Base-by-base conservation (phyloP, 768 basidiomycete species). In the Lactarius vividus region DNA sequence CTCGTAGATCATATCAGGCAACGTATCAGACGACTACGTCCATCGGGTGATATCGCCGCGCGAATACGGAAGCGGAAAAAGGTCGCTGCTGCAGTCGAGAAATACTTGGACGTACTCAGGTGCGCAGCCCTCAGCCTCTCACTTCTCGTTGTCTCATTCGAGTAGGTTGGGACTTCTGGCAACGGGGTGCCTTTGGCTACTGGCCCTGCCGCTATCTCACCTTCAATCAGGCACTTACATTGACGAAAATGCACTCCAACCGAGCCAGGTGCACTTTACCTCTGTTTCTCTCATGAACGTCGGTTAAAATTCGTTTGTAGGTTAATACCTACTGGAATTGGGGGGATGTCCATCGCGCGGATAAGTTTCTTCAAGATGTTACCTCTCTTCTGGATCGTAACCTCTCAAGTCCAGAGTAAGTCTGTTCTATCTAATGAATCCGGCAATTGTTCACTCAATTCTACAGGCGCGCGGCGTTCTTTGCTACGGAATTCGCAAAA, bases 221-320 rank as follows among this genome's bases (percentile, higher is more conserved):
- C 80, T 96, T 5, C 87, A 86, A 20, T 82, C 85, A 68, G 75
- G 78, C 10, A 91, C 87, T 10, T 96, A 94, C 74, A 89, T 96
- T 58, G 94, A 96, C 74, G 97, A 99, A 78, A 97, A 98, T 75
- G 96, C 97, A 1, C 77, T 99, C 23, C 93, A 96, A 72, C 96
- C 97, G 11, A 88, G 85, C 6, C 94, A 96, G 80, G 96, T 96
- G 71, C 57, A 75, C 73, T 46, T 5, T 35, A 13, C 60, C 46
- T 53, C 2, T 55, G n/a, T 58, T 57, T 40, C 37, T 26, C 20
- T 57, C 40, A 54, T 18, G 29, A 37, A 62, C 35, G 10, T 40
- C 63, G 23, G 62, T 10, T 23, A 31, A 33, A 40, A 2, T 62
- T 58, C 29, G 10, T 31, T 31, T 20, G 20, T 37, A 98, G 94